Evolutionary conservation across 805 yeast genomes (phyloP).

Genomic region (Pichia eremophila): DNA sequence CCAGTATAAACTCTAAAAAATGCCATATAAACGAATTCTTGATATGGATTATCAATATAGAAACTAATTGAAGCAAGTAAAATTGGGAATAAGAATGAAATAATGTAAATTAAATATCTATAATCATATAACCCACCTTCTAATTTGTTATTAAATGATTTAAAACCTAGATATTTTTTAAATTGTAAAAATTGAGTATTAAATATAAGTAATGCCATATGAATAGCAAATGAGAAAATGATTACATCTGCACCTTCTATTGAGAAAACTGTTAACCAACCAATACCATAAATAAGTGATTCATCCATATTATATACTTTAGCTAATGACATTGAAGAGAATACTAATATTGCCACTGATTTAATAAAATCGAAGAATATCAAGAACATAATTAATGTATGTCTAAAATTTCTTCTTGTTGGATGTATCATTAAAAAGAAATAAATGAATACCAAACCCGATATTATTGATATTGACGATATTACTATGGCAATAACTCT

Average conservation of each 20-base stretch:
- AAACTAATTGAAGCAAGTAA: constrained; percentile 65
- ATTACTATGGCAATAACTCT: constrained; percentile 40
- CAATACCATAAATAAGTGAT: constrained; percentile 54
- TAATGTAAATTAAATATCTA: constrained; percentile 48
- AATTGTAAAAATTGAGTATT: constrained; percentile 17
- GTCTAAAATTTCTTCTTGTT: constrained; percentile 53
- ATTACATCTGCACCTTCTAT: constrained; percentile 85
- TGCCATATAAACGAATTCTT: constrained; percentile 65
- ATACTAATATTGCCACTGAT: constrained; percentile 57
- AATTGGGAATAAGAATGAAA: constrained; percentile 55
- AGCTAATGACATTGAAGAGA: constrained; percentile 33
- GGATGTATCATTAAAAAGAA: constrained; percentile 56
- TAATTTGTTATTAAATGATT: constrained; percentile 8
- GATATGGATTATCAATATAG: constrained; percentile 37
- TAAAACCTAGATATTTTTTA: not conserved
- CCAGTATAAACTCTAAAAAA: constrained; percentile 63
- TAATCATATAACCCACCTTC: constrained; percentile 69
- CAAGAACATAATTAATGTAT: constrained; percentile 57
- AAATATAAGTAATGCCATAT: constrained; percentile 67
- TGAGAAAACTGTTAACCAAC: constrained; percentile 72
- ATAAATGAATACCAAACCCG: constrained; percentile 56
- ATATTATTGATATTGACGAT: constrained; percentile 37
- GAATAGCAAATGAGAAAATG: constrained; percentile 73
- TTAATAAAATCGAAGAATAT: constrained; percentile 69
- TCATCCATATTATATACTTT: constrained; percentile 4